Conservation (phyloP, 2,329 filamentous ascomycete genomes). For the Chaetomium strumarium region DNA sequence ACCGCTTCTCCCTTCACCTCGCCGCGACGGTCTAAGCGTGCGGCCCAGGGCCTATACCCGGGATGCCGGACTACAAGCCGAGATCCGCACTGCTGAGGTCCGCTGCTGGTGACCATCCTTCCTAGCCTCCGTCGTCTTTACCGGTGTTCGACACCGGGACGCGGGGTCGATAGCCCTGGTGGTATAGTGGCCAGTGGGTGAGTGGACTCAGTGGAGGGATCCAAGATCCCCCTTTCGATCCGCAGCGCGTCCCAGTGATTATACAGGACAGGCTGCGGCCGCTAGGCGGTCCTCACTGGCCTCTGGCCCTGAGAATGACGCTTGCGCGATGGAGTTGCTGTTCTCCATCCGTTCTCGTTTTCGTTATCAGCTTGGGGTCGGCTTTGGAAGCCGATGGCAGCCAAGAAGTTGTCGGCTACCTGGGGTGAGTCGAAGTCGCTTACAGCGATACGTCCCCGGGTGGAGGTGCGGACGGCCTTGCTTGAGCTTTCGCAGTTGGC, state of each 20-base stretch:
- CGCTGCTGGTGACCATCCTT: too few species aligned
- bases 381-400: not conserved
- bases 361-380: too few species aligned
- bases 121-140: too few species aligned
- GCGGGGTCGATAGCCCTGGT: not conserved
- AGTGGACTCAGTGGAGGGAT: not conserved
- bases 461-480: too few species aligned
- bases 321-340: not conserved
- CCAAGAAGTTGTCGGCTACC: not conserved
- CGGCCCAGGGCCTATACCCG: not conserved
- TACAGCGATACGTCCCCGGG: too few species aligned
- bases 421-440: not conserved
- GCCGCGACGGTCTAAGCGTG: too few species aligned
- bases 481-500: too few species aligned
- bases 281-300: not conserved
- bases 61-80: slow-evolving; percentile 7
- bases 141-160: too few species aligned
- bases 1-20: too few species aligned
- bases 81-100: too few species aligned
- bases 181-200: not conserved
- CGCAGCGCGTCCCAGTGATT: slow-evolving; percentile 2
- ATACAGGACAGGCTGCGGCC: not conserved
- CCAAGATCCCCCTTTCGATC: not conserved
- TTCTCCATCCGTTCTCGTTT: too few species aligned
- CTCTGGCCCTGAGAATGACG: too few species aligned